phyloP scores from a whole-genome alignment of 139 green algal genomes.

The Chlorella sp. region DNA sequence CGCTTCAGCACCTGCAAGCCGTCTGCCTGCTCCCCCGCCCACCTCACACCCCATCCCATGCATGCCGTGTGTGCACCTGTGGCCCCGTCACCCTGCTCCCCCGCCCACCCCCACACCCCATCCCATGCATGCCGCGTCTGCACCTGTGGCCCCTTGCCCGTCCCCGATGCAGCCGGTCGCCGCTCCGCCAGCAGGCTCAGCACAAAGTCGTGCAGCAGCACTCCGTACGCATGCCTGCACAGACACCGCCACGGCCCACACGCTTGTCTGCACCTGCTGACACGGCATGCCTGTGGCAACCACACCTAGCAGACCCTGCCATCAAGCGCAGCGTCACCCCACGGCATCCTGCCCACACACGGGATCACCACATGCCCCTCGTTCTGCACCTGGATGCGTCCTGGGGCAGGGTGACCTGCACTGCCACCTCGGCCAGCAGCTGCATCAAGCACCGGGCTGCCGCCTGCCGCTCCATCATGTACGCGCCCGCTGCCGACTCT shows the following conservation, averaged over 20 bases:
- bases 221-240: not conserved
- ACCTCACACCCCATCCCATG: too few relatives aligned
- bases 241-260: too few relatives aligned
- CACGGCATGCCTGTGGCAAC: too few relatives aligned
- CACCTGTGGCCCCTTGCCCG: not conserved
- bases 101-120: not conserved
- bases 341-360: too few relatives aligned
- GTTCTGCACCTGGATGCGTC: slow-evolving; percentile 1
- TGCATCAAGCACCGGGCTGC: slow-evolving; percentile 29
- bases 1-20: too few relatives aligned
- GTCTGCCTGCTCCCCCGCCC: too few relatives aligned
- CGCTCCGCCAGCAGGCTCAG: slow-evolving; percentile 5
- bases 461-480: slow-evolving; percentile 51
- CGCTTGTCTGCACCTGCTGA: too few relatives aligned
- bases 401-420: not conserved
- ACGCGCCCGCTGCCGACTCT: slow-evolving; percentile 48
- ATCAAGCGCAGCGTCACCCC: too few relatives aligned
- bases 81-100: not conserved
- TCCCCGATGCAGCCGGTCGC: not conserved
- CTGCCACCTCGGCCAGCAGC: slow-evolving; percentile 43
- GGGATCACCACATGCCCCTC: not conserved
- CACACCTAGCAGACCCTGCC: too few relatives aligned
- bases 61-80: not conserved
- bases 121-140: not conserved
- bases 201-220: slow-evolving; percentile 11